A percentile compares a stretch with the other conserved stretches of the same genome.
Evolutionary conservation across 768 basidiomycete species (phyloP).

Genomic region (Suillus americanus): DNA sequence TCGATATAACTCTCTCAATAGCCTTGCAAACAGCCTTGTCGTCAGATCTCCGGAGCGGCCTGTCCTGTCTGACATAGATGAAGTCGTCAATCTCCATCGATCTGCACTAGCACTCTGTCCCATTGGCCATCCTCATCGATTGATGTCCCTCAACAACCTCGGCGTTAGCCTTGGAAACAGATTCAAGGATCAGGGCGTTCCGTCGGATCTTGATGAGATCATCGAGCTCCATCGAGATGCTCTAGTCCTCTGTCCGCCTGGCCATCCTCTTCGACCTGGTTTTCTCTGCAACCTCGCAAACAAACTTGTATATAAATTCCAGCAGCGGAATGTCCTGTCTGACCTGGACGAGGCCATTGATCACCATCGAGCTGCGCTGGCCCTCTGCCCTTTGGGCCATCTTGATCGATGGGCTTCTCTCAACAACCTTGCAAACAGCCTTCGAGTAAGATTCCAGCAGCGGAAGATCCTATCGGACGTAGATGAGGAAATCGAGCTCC

Average conservation of each 20-base stretch:
- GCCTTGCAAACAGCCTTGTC: constrained; percentile 16
- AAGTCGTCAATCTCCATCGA: constrained; percentile 22
- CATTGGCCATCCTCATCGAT: constrained; percentile 13
- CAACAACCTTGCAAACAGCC: constrained; percentile 2
- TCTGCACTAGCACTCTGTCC: constrained; percentile 23
- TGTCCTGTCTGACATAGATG: constrained; percentile 21
- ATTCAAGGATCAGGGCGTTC: constrained; percentile 21
- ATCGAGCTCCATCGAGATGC: constrained; percentile 14
- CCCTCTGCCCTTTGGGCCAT: constrained; percentile 13
- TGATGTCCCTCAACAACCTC: constrained; percentile 16
- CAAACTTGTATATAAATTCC: constrained; percentile 12
- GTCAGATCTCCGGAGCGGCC: constrained; percentile 18
- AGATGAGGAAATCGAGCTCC: constrained; percentile 14
- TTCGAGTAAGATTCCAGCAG: background rate
- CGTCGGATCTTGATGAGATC: constrained; percentile 25
- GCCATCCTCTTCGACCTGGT: constrained; percentile 4
- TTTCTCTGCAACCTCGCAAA: constrained; percentile 15
- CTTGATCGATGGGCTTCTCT: constrained; percentile 9
- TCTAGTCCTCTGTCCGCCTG: constrained; percentile 1
- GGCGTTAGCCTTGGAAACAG: constrained; percentile 20
- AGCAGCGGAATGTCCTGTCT: constrained; percentile 2
- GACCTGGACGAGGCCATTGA: constrained; percentile 18
- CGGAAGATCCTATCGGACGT: background rate
- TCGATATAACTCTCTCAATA: constrained; percentile 15
- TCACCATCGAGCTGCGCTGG: constrained; percentile 8